A percentile compares a stretch with the other conserved stretches of the same genome.
These are phyloP conservation scores for Rhodotorula sp. DNA, from an alignment of 1,284 basidiomycete genomes.

Conservation along the genomic window DNA sequence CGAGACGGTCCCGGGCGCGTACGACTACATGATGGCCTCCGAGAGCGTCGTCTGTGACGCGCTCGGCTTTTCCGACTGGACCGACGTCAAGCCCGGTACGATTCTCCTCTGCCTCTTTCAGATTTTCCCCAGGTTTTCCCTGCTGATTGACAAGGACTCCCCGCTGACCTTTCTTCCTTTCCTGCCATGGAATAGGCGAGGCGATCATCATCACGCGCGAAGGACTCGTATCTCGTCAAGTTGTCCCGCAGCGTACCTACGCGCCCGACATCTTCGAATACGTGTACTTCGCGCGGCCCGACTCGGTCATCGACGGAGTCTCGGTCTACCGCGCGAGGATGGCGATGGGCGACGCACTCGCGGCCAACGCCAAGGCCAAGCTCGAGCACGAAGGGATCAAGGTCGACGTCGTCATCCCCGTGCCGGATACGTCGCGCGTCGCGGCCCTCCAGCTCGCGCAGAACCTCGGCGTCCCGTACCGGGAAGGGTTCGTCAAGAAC, in stretches of 20 bases:
- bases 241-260: constrained; percentile 68
- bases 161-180: constrained; percentile 2
- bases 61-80: constrained; percentile 83
- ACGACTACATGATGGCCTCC: constrained; percentile 87
- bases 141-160: neutral
- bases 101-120: constrained; percentile 27
- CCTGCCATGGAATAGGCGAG: constrained; percentile 60
- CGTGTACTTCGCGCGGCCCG: constrained; percentile 97
- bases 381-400: constrained; percentile 55
- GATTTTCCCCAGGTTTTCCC: neutral
- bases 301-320: constrained; percentile 95
- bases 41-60: constrained; percentile 97
- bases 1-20: constrained; percentile 40
- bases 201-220: constrained; percentile 87
- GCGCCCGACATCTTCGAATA: constrained; percentile 96
- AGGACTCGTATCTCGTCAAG: constrained; percentile 68
- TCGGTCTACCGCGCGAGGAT: constrained; percentile 96
- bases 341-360: constrained; percentile 98
- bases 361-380: constrained; percentile 52
- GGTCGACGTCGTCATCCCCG: constrained; percentile 96
- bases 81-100: constrained; percentile 84
- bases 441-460: constrained; percentile 95
- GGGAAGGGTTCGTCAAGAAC: constrained; percentile 99
- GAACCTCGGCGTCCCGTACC: constrained; percentile 82
- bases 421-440: constrained; percentile 94